phyloP scores from a whole-genome alignment of 441 rosid species.

The Populus trichocarpa region DNA sequence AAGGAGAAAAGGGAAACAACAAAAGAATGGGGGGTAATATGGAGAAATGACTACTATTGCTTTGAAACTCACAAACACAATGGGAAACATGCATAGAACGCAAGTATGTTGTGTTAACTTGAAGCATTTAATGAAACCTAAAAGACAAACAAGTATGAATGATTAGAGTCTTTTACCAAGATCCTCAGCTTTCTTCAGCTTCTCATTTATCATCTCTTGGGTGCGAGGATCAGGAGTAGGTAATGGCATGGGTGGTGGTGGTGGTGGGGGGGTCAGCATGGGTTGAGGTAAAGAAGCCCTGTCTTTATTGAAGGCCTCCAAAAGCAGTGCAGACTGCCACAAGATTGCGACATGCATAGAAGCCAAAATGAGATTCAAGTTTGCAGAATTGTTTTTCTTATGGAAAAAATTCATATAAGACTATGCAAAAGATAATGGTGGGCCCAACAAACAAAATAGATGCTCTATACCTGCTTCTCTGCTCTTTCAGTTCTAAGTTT shows the following conservation, averaged over 20 bases:
- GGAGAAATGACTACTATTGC: background rate
- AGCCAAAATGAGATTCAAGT: constrained; percentile 12
- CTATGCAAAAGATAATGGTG: background rate
- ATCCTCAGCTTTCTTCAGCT: constrained; percentile 97
- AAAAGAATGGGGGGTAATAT: background rate
- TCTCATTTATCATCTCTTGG: constrained; percentile 98
- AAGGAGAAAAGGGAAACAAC: background rate
- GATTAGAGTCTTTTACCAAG: constrained; percentile 47
- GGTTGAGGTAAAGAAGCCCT: constrained; percentile 97
- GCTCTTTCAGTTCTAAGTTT: constrained; percentile 94
- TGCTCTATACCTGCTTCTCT: constrained; percentile 70
- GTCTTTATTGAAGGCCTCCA: constrained; percentile 99
- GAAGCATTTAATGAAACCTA: background rate
- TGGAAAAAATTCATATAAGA: constrained; percentile 2
- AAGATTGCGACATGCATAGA: constrained; percentile 10
- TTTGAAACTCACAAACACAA: background rate
- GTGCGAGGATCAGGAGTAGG: constrained; percentile 86
- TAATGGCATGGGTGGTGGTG: constrained; percentile 65
- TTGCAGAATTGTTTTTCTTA: background rate
- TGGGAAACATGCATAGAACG: background rate
- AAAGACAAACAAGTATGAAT: background rate
- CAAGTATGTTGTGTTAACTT: background rate
- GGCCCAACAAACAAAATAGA: background rate
- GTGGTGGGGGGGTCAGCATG: constrained; percentile 59
- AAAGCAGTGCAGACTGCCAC: constrained; percentile 78